Percentiles rank a stretch among this genome's conserved stretches.
Evolutionary conservation across 164 flowering plant species (phyloP).

Genomic region (Umbellularia californica): DNA sequence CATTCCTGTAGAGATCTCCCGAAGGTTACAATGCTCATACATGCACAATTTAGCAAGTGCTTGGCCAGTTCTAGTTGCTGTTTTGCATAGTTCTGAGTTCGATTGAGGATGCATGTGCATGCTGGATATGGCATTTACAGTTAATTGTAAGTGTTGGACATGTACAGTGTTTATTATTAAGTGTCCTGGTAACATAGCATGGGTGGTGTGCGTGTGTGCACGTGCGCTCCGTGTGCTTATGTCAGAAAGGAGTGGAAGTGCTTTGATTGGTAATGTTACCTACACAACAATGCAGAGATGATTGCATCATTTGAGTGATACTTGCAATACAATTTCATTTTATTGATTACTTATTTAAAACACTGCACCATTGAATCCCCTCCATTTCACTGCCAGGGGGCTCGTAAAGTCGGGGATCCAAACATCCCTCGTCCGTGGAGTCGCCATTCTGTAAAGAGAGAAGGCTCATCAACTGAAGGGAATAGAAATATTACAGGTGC

Average conservation of each 20-base stretch:
- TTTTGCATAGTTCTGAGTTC: too few species aligned
- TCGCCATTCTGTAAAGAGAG: conserved; percentile 51
- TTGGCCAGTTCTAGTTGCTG: too few species aligned
- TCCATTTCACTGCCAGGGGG: conserved; percentile 41
- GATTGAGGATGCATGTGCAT: too few species aligned
- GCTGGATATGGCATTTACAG: too few species aligned
- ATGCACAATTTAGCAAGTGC: too few species aligned
- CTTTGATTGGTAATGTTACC: neutral
- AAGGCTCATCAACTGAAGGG: conserved; percentile 26
- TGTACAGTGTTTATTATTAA: too few species aligned
- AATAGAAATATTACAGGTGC: conserved; percentile 16
- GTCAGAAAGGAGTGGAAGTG: neutral
- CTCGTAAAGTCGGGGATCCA: conserved; percentile 80
- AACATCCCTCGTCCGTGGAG: conserved; percentile 92
- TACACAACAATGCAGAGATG: neutral
- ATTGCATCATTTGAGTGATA: neutral
- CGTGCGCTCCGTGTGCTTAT: too few species aligned
- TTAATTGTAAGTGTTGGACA: too few species aligned
- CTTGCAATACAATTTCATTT: neutral
- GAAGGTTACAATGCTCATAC: too few species aligned
- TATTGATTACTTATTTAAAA: neutral
- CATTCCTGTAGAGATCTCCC: too few species aligned
- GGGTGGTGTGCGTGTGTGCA: too few species aligned
- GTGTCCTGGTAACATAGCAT: neutral
- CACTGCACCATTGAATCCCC: neutral